Percentiles rank a stretch among this genome's conserved stretches.
Conservation (phyloP, 2,329 filamentous ascomycete genomes). For the Neofusicoccum umdonicola region DNA sequence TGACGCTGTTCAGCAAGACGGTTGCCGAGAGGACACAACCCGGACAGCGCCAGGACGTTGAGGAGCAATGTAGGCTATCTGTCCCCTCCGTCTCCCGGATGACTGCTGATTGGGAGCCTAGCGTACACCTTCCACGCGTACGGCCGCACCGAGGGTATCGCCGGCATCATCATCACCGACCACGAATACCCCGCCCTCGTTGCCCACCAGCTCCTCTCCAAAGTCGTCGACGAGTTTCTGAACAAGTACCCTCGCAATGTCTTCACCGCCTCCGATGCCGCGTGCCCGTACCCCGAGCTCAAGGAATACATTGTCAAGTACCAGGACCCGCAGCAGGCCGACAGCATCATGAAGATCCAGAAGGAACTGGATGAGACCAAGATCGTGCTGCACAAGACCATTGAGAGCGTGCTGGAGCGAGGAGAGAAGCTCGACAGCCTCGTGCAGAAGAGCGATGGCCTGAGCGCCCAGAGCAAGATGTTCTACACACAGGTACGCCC, state of each 20-base stretch:
- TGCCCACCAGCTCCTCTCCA: constrained; percentile 82
- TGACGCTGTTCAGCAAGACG: constrained; percentile 82
- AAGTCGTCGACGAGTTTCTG: constrained; percentile 85
- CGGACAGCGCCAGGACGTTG: constrained; percentile 81
- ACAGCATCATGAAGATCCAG: constrained; percentile 94
- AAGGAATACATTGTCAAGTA: constrained; percentile 76
- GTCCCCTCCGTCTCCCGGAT: neutral
- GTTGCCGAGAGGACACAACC: constrained; percentile 80
- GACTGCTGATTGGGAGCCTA: constrained; percentile 22
- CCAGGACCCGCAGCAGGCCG: constrained; percentile 84
- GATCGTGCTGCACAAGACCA: constrained; percentile 95
- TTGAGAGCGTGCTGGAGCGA: constrained; percentile 80
- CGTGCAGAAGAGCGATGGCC: constrained; percentile 86
- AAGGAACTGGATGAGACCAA: constrained; percentile 97
- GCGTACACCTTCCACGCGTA: constrained; percentile 62
- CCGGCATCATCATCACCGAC: constrained; percentile 49
- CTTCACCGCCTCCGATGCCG: constrained; percentile 56
- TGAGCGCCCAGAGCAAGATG: constrained; percentile 94
- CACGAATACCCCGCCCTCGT: constrained; percentile 63
- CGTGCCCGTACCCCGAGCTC: constrained; percentile 67
- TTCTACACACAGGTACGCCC: constrained; percentile 75
- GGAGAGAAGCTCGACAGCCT: constrained; percentile 96
- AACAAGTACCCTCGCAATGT: constrained; percentile 68
- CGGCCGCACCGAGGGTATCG: constrained; percentile 46
- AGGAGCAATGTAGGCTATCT: constrained; percentile 64